Conservation (phyloP, 2,329 filamentous ascomycete genomes). For the Malbranchea cinnamomea region DNA sequence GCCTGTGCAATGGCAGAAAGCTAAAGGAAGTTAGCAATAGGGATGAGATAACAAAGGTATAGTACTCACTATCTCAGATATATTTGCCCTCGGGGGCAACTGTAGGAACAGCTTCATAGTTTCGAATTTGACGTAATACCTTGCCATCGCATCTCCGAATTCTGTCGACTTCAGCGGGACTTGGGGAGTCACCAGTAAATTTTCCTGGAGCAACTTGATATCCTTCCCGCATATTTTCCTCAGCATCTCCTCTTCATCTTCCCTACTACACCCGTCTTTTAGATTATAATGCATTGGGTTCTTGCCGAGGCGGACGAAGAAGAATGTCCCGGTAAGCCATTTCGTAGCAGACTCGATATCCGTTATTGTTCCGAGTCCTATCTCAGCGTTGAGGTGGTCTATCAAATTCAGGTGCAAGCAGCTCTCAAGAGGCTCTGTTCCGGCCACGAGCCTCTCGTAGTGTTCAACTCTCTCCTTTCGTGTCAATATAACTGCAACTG, state of each 20-base stretch:
- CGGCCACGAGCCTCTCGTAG: slow-evolving; percentile 61
- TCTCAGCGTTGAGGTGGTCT: slow-evolving; percentile 73
- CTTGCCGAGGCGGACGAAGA: slow-evolving; percentile 56
- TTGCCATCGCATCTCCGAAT: slow-evolving; percentile 67
- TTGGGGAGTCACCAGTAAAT: slow-evolving; percentile 38
- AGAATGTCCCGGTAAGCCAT: slow-evolving; percentile 66
- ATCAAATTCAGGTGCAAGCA: slow-evolving; percentile 63
- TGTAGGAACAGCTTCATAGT: slow-evolving; percentile 60
- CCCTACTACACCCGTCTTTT: slow-evolving; percentile 34
- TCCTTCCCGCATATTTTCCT: slow-evolving; percentile 57
- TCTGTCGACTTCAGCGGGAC: slow-evolving; percentile 47
- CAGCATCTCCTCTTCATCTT: slow-evolving; percentile 47
- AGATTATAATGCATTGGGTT: slow-evolving; percentile 60
- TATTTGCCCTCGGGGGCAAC: slow-evolving; percentile 44
- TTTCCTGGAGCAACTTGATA: slow-evolving; percentile 48
- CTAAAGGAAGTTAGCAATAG: slow-evolving; percentile 25
- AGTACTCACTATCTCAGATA: slow-evolving; percentile 51
- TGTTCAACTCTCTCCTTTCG: slow-evolving; percentile 45
- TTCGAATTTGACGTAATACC: slow-evolving; percentile 64
- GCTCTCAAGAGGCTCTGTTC: slow-evolving; percentile 61
- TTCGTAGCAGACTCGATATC: slow-evolving; percentile 49
- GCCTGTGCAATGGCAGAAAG: slow-evolving; percentile 52
- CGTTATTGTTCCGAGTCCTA: slow-evolving; percentile 57
- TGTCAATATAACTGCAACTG: slow-evolving; percentile 67
- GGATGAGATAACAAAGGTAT: background rate